A percentile compares a stretch with the other conserved stretches of the same genome.
Conservation (phyloP, 2,329 filamentous ascomycete genomes). For the Coniochaeta prunicola region DNA sequence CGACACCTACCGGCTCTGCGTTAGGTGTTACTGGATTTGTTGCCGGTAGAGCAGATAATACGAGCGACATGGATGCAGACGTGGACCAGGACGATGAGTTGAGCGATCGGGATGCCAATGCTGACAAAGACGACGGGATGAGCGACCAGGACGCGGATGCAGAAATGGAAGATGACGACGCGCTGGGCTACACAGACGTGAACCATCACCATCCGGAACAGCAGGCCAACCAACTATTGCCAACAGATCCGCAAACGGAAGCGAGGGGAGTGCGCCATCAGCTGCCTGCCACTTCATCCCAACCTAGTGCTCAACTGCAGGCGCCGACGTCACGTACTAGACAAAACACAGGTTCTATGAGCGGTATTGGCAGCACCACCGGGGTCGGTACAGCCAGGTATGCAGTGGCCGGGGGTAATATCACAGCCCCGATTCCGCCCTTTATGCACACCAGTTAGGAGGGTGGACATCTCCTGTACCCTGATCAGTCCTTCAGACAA, state of each 20-base stretch:
- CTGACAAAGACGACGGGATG: conserved; percentile 34
- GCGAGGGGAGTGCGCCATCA: background rate
- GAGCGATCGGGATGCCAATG: conserved; percentile 12
- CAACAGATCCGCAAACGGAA: background rate
- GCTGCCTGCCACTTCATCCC: background rate
- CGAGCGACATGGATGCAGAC: background rate
- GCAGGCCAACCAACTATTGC: background rate
- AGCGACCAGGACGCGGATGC: conserved; percentile 36
- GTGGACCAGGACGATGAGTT: conserved; percentile 1
- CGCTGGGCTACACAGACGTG: background rate
- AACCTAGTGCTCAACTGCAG: background rate
- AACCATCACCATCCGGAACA: background rate
- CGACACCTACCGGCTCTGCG: background rate
- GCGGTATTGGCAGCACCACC: background rate
- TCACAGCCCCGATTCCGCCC: background rate
- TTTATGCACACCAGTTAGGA: background rate
- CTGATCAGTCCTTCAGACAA: background rate
- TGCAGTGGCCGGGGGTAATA: background rate
- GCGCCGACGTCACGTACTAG: background rate
- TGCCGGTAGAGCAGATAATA: background rate
- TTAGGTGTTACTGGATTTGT: background rate
- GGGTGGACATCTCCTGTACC: background rate
- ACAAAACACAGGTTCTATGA: background rate
- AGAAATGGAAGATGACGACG: conserved; percentile 23
- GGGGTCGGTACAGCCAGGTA: background rate